Percentiles rank a stretch among this genome's conserved stretches.
phyloP scores from a whole-genome alignment of 1,139 yeast genomes.

The Lodderomyces orthopsilosis region DNA sequence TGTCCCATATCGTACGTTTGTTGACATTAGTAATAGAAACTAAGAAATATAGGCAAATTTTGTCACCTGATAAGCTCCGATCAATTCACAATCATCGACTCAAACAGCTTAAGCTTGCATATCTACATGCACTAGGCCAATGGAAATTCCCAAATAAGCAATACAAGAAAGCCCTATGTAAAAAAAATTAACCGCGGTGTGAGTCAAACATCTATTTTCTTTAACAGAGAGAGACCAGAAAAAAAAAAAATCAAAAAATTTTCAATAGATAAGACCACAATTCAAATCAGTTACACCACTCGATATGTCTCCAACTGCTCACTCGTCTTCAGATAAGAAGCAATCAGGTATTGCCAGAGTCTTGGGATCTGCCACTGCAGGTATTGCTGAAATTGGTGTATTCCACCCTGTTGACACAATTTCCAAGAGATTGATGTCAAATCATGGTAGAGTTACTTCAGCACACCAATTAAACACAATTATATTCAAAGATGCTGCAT shows the following conservation, averaged over 20 bases:
- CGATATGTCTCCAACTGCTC: slow-evolving; percentile 49
- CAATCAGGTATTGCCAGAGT: slow-evolving; percentile 90
- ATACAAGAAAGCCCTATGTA: too few relatives aligned
- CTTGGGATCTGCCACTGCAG: slow-evolving; percentile 96
- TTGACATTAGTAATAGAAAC: too few relatives aligned
- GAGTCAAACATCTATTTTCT: not conserved
- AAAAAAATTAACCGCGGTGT: slow-evolving; percentile 5
- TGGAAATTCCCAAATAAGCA: too few relatives aligned
- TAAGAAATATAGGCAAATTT: too few relatives aligned
- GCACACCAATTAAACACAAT: slow-evolving; percentile 73
- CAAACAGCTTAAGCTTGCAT: too few relatives aligned
- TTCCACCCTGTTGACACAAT: slow-evolving; percentile 99
- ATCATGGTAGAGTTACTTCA: slow-evolving; percentile 70
- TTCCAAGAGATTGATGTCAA: slow-evolving; percentile 96
- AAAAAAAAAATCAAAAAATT: slow-evolving; percentile 4
- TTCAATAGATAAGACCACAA: slow-evolving; percentile 1
- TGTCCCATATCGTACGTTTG: too few relatives aligned
- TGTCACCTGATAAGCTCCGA: too few relatives aligned
- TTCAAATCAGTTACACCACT: not conserved
- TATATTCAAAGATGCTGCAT: slow-evolving; percentile 80
- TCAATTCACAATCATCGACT: too few relatives aligned
- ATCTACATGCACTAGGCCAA: too few relatives aligned
- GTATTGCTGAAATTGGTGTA: slow-evolving; percentile 91
- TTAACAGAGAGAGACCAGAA: not conserved
- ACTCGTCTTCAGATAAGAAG: slow-evolving; percentile 59